These are phyloP conservation scores for Penicillium longicatenatum DNA, from an alignment of 495 filamentous ascomycete species.

Conservation along the genomic window DNA sequence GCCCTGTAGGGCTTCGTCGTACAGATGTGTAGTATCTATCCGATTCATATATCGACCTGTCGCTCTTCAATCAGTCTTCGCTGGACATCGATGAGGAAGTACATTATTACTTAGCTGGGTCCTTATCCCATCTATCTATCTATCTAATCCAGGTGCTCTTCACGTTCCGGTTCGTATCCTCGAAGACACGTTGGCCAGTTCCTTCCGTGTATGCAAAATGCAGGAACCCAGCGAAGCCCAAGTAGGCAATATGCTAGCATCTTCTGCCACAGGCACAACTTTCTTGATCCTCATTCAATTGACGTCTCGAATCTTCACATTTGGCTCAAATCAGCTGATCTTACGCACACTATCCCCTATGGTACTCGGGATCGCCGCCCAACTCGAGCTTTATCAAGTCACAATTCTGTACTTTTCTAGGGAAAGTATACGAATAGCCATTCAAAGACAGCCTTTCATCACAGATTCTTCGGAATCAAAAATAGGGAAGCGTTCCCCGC, in stretches of 20 bases:
- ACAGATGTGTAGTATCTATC: not conserved
- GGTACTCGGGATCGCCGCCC: constrained; percentile 79
- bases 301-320: constrained; percentile 80
- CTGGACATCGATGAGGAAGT: too few species aligned
- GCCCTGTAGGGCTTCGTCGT: not conserved
- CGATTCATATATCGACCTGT: not conserved
- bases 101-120: too few species aligned
- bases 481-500: constrained; percentile 3
- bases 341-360: constrained; percentile 83
- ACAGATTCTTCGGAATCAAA: constrained; percentile 14
- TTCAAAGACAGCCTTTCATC: constrained; percentile 71
- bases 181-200: constrained; percentile 1
- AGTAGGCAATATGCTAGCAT: constrained; percentile 29
- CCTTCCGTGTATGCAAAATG: not conserved
- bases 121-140: too few species aligned
- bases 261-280: constrained; percentile 70
- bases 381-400: constrained; percentile 87
- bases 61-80: too few species aligned
- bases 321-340: constrained; percentile 85
- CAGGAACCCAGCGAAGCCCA: constrained; percentile 16
- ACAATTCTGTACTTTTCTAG: constrained; percentile 88
- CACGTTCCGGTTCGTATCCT: too few species aligned
- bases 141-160: too few species aligned
- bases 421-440: constrained; percentile 81
- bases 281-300: constrained; percentile 87